Evolutionary conservation across 495 filamentous ascomycete species (phyloP), one percentile per base, ranked within the genome.

Genomic region (Penicillium bialowiezense): DNA sequence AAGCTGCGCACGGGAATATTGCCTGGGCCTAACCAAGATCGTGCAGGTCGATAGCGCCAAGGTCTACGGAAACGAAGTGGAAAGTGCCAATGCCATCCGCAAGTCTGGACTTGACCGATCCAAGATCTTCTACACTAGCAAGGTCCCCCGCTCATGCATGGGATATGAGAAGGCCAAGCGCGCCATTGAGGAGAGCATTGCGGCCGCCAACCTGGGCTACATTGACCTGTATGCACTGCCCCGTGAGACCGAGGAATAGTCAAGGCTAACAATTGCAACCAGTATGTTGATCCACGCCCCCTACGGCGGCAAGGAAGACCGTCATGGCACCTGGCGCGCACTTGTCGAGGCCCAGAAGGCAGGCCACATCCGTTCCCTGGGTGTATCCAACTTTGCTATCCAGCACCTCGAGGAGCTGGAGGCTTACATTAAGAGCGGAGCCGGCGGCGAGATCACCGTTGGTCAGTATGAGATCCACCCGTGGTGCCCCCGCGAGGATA

Each of bases 381-480:
- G 79, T 23, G 79, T 83, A 17, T 78, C 72, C 10, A 83, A 83
- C 59, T 83, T 75, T 50, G 73, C 69, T 9, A 67, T 83, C 19
- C 68, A 73, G 41, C 79, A 83, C 55, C 69, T 83, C 3, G 68
- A 82, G 14, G 79, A 81, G 51, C 65, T 97, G 37, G 87, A 95
- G 58, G 71, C 63, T 52, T 86, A 89, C 63, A 91, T 91, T 54
- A 75, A 84, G 62, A 76, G 78, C 53, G 87, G 86, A 7, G 82
- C 77, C 44, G 89, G 86, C 9, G 89, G 88, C 3, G 70, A 89
- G 17, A 76, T 97, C 58, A 84, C 81, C 41, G 88, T 96, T 7
- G 89, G 88, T 9, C 91, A 96, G 65, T 88, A 89, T 60, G 91
- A 97, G 69, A 71, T 97, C 14, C 92, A 97, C 61, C 91, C 91